phyloP scores from a whole-genome alignment of 192 early-diverging fungal species.

The Anaeromyces robustus region DNA sequence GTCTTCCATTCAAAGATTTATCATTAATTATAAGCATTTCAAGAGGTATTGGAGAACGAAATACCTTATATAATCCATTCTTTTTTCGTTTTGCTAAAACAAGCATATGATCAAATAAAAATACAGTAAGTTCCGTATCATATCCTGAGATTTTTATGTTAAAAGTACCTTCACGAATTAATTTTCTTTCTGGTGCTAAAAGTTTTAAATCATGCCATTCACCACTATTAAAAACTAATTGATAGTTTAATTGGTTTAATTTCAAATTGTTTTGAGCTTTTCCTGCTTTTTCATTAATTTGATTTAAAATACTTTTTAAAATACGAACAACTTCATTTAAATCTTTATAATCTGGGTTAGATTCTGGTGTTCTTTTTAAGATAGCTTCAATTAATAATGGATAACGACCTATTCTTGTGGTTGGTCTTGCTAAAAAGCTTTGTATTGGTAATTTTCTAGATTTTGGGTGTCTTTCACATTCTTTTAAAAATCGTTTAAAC shows the following conservation, averaged over 20 bases:
- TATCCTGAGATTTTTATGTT: conserved; percentile 40
- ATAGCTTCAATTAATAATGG: conserved; percentile 65
- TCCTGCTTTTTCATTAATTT: conserved; percentile 76
- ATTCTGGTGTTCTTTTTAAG: conserved; percentile 64
- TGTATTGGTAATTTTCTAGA: conserved; percentile 68
- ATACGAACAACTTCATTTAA: conserved; percentile 57
- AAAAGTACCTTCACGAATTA: conserved; percentile 68
- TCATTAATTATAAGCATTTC: conserved; percentile 44
- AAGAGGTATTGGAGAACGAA: conserved; percentile 55
- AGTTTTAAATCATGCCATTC: conserved; percentile 55
- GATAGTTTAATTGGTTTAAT: conserved; percentile 20
- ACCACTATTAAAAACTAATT: conserved; percentile 9
- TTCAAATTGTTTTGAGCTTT: conserved; percentile 76
- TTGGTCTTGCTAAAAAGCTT: conserved; percentile 75
- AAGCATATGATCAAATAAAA: conserved; percentile 78
- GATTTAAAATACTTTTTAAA: conserved; percentile 54
- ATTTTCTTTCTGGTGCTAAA: conserved; percentile 42
- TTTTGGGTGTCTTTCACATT: conserved; percentile 56
- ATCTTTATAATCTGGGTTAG: conserved; percentile 57
- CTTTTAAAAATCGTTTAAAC: conserved; percentile 1
- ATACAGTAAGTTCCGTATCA: conserved; percentile 53
- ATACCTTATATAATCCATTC: conserved; percentile 27
- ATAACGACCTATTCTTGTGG: conserved; percentile 75
- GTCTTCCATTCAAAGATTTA: conserved; percentile 7
- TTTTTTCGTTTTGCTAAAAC: conserved; percentile 55